A percentile compares a stretch with the other conserved stretches of the same genome.
Evolutionary conservation across 1,139 yeast species (phyloP).

Genomic region (Wickerhamiella infanticola): DNA sequence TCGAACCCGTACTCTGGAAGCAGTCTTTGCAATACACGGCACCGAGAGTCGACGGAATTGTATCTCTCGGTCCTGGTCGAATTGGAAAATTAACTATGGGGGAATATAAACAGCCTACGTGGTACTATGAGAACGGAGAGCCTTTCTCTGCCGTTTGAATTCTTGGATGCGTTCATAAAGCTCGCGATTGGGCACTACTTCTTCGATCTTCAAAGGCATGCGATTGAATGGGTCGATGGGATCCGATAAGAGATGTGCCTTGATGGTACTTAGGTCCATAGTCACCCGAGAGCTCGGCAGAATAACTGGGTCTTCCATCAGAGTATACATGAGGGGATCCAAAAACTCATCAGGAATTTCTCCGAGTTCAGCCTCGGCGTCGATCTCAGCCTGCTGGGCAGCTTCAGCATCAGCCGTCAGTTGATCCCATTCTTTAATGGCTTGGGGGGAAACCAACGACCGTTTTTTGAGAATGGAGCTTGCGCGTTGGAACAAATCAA

Average conservation of each 20-base stretch:
- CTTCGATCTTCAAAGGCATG: conserved; percentile 76
- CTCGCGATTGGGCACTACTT: conserved; percentile 59
- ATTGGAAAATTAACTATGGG: conserved; percentile 14
- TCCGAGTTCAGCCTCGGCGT: conserved; percentile 75
- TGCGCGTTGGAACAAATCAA: conserved; percentile 54
- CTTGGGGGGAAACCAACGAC: conserved; percentile 38
- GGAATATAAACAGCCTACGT: conserved; percentile 4
- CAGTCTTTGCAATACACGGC: conserved; percentile 17
- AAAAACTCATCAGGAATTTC: conserved; percentile 93
- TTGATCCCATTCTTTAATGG: conserved; percentile 34
- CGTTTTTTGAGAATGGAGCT: conserved; percentile 43
- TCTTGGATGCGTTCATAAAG: conserved; percentile 45
- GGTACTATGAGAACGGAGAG: conserved; percentile 1
- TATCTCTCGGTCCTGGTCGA: conserved; percentile 21
- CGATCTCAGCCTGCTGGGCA: conserved; percentile 47
- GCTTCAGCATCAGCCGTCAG: conserved; percentile 53
- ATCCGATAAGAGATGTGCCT: conserved; percentile 85
- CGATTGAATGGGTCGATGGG: conserved; percentile 96
- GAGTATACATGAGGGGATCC: conserved; percentile 89
- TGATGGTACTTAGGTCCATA: conserved; percentile 82
- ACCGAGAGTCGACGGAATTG: conserved; percentile 12
- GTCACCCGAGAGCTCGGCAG: conserved; percentile 73
- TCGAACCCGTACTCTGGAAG: conserved; percentile 23
- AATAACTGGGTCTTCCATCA: conserved; percentile 92
- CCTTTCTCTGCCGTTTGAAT: conserved; percentile 26